Conservation (phyloP, 2,329 filamentous ascomycete genomes). For the Penicillium polonicum region DNA sequence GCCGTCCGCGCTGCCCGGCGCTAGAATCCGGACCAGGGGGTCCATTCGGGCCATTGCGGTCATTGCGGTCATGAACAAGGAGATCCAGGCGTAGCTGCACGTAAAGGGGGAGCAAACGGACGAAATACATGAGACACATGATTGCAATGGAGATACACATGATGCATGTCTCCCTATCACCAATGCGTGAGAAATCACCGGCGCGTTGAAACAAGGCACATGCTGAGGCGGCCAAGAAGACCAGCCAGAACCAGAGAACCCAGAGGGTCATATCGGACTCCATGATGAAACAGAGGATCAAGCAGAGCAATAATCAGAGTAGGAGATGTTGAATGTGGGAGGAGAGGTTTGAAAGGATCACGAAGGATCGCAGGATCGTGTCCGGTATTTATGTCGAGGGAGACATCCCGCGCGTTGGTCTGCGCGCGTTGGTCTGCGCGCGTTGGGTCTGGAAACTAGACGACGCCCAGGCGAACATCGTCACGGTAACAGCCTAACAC, state of each 20-base stretch:
- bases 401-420: too few relatives aligned
- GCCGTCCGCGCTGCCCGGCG: background rate
- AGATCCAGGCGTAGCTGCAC: background rate
- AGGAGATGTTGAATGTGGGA: background rate
- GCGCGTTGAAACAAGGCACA: background rate
- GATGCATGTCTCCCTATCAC: accelerated
- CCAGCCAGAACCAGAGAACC: background rate
- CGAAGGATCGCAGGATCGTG: background rate
- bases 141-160: background rate
- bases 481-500: background rate
- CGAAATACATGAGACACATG: accelerated
- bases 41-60: background rate
- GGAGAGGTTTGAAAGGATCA: background rate
- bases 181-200: accelerated
- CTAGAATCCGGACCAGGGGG: background rate
- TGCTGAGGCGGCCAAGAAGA: background rate
- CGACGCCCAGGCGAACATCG: background rate
- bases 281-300: background rate
- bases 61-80: background rate
- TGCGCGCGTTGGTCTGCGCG: too few relatives aligned
- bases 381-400: background rate
- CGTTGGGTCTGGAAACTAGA: too few relatives aligned
- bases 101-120: background rate
- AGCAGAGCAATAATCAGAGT: background rate
- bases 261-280: background rate